A percentile compares a stretch with the other conserved stretches of the same genome.
Conservation (phyloP, 768 basidiomycete species). For the Mrakia blollopis region DNA sequence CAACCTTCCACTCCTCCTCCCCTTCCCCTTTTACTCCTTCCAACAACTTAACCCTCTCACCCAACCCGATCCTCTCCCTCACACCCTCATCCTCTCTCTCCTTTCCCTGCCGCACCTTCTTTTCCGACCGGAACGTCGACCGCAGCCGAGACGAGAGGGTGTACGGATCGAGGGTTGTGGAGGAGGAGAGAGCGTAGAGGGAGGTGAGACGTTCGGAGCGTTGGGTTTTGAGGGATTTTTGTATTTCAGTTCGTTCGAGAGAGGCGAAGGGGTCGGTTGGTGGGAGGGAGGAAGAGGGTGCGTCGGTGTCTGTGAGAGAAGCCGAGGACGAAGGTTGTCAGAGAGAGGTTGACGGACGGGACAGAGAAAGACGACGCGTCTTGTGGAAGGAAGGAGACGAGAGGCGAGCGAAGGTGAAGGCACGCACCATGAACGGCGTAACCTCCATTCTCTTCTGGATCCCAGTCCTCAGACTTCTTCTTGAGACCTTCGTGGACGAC, state of each 20-base stretch:
- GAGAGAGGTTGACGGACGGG: background rate
- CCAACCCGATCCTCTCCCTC: slow-evolving; percentile 71
- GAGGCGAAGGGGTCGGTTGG: slow-evolving; percentile 71
- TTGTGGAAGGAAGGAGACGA: background rate
- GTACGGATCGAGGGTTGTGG: slow-evolving; percentile 66
- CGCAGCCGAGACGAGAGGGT: slow-evolving; percentile 66
- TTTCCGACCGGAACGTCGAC: slow-evolving; percentile 77
- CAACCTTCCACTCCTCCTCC: slow-evolving; percentile 58
- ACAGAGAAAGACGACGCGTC: slow-evolving; percentile 19
- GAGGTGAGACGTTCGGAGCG: background rate
- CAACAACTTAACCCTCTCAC: slow-evolving; percentile 60
- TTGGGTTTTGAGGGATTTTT: background rate
- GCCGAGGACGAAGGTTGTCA: background rate
- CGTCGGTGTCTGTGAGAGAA: slow-evolving; percentile 62
- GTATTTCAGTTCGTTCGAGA: slow-evolving; percentile 78
- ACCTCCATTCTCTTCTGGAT: slow-evolving; percentile 92
- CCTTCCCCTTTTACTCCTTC: slow-evolving; percentile 36
- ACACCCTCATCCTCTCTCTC: slow-evolving; percentile 65
- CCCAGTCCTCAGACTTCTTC: slow-evolving; percentile 92
- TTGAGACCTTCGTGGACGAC: slow-evolving; percentile 88
- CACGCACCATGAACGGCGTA: slow-evolving; percentile 72
- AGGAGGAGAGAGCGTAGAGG: slow-evolving; percentile 8
- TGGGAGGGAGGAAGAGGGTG: slow-evolving; percentile 52
- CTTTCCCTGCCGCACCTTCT: slow-evolving; percentile 69
- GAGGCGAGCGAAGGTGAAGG: slow-evolving; percentile 33